Evolutionary conservation across 208 protist species (phyloP), one percentile per base, ranked within the genome.

Genomic region (Wallacemonas sp.): DNA sequence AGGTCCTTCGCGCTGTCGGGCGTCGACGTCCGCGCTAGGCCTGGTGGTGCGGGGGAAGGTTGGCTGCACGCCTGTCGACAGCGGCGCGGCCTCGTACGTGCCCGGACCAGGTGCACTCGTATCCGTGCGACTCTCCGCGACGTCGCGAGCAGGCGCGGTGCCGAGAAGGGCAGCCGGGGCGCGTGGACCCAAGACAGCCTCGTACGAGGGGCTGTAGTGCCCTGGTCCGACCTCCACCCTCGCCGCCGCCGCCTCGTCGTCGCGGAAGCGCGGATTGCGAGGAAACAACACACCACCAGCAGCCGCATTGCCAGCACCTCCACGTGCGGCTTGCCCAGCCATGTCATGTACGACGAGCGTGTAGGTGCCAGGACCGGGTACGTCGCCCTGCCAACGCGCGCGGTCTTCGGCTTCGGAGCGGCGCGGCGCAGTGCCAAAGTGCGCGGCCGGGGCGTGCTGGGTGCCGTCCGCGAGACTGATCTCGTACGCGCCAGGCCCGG

Each of bases 381-480:
- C 38, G 2, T 46, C 53, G 8, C 27, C 49, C 11, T 58, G 19
- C 6, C 46, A 36, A 22, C 44, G 60, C 26, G 62, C 61, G 2
- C 42, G 47, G 27, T 69, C 36, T 6, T 67, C 59, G 24, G 45
- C 15, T 19, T 70, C 46, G 22, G 45, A 27, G 19, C 58, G 27
- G 21, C 71, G 77, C 1, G 70, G 59, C 17, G 62, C 77, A 27
- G 62, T 75, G 21, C 77, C 71, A 19, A 82, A 69, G 8, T 31
- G 51, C 2, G 15, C 51, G 4, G 51, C 51, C 24, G 30, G 14
- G 5, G 8, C 12, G 15, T 3, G 9, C 2, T 14, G 22, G 4
- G 1, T 5, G n/a, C n/a, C n/a, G 22, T 33, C 24, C 15, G 34
- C 1, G 28, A 26, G 56, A n/a, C 9, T 24, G 56, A 47, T 28